Evolutionary conservation across 768 basidiomycete species (phyloP).

Genomic region (Psilocybe azurescens): DNA sequence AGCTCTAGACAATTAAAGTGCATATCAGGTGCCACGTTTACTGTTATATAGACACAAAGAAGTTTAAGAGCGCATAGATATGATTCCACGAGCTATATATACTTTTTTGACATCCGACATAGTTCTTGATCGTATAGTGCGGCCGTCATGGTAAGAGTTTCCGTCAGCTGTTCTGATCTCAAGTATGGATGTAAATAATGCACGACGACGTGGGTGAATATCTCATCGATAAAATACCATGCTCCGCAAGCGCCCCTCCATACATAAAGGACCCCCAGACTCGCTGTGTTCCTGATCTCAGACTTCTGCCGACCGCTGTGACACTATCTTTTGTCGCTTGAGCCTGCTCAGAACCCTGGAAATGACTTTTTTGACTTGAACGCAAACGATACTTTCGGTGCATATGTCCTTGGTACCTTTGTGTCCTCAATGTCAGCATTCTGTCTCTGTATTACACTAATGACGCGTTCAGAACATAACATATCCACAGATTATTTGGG

Average conservation of each 20-base stretch:
- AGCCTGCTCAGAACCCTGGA: neutral
- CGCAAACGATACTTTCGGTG: slow-evolving; percentile 4
- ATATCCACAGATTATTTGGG: slow-evolving; percentile 2
- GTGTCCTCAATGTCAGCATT: slow-evolving; percentile 1
- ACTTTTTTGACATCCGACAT: neutral
- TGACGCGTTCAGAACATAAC: neutral
- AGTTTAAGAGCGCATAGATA: neutral
- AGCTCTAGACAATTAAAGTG: no score
- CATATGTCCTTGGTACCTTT: slow-evolving; percentile 6
- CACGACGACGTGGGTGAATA: neutral
- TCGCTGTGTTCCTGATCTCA: neutral
- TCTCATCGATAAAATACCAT: neutral
- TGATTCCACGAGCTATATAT: neutral
- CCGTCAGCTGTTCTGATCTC: neutral
- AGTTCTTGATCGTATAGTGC: neutral
- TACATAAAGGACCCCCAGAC: neutral
- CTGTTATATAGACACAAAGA: no score
- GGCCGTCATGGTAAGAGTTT: neutral
- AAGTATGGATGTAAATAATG: neutral
- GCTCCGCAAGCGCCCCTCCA: neutral
- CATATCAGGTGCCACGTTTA: no score
- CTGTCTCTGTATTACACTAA: neutral
- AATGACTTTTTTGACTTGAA: slow-evolving; percentile 3
- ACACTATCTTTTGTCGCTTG: neutral
- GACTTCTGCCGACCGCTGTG: neutral